Evolutionary conservation across 2,329 filamentous ascomycete species (phyloP), one percentile per base, ranked within the genome.

Genomic region (Penicillium sp.): DNA sequence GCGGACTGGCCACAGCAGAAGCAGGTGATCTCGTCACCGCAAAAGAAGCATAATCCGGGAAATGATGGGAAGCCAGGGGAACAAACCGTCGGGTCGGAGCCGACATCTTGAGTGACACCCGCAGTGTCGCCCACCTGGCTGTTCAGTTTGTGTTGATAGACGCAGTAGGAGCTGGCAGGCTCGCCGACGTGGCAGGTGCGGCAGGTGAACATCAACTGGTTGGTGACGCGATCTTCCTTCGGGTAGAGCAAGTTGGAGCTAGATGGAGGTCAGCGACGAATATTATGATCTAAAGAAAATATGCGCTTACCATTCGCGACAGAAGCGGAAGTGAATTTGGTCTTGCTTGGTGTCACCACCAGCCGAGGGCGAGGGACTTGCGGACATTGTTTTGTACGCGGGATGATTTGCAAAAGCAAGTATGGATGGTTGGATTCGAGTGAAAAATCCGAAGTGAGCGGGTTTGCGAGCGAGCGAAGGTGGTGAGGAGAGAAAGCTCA

Each of bases 1-100:
- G 48, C 38, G 14, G 34, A 61, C 47, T 66, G 64, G 35, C 69
- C 71, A 57, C 76, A 79, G 41, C 67, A 62, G 35, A 63, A 65
- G 62, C 76, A 79, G 44, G 70, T 59, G 44, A 79, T 71, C 53
- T 72, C 68, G 45, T 76, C 68, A 30, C 76, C 77, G 53, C 77
- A 80, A 53, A 76, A 68, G 40, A 70, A 73, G 62, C 76, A 80
- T 49, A 77, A 64, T 42, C 63, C 39, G 11, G 39, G 32, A 13
- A 47, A 18, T 25, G n/a, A 37, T 20, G 29, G 11, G 14, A 29
- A 34, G 14, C 16, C 66, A 37, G 73, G 70, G 50, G 62, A 41
- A 95, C 90, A 78, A 83, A 98, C 90, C 80, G 93, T 98, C 68
- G 92, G 92, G 77, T 98, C 92, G 60, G 86, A 89, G 61, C 84